phyloP scores from a whole-genome alignment of 1,139 yeast species.

The Suhomyces panamericanus region DNA sequence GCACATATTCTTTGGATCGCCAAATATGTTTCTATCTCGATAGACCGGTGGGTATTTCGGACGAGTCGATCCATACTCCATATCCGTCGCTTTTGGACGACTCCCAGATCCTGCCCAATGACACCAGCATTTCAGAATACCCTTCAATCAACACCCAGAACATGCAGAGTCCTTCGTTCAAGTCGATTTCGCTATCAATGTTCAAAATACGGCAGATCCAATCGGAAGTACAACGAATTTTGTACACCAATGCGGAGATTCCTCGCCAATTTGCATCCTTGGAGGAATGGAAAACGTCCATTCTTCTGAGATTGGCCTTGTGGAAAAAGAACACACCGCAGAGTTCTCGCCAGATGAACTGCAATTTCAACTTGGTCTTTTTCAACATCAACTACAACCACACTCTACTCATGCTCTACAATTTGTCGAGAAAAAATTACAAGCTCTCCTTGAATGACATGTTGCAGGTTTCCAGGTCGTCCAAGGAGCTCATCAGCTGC shows the following conservation, averaged over 20 bases:
- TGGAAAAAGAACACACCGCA: slow-evolving; percentile 67
- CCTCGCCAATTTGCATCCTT: slow-evolving; percentile 63
- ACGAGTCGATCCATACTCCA: slow-evolving; percentile 60
- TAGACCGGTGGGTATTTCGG: slow-evolving; percentile 75
- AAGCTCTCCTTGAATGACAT: slow-evolving; percentile 56
- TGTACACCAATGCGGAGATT: slow-evolving; percentile 68
- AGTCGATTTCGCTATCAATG: slow-evolving; percentile 63
- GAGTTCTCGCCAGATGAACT: slow-evolving; percentile 61
- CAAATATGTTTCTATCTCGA: slow-evolving; percentile 73
- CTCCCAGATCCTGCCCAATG: slow-evolving; percentile 47
- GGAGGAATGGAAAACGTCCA: slow-evolving; percentile 58
- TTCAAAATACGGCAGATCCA: slow-evolving; percentile 71
- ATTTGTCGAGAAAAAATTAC: slow-evolving; percentile 71
- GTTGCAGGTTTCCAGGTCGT: slow-evolving; percentile 58
- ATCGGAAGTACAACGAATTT: slow-evolving; percentile 69
- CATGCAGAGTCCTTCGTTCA: slow-evolving; percentile 43
- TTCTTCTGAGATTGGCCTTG: slow-evolving; percentile 49
- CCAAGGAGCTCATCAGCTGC: slow-evolving; percentile 63
- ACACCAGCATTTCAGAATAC: slow-evolving; percentile 12
- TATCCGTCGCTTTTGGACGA: slow-evolving; percentile 80
- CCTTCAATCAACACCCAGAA: neutral
- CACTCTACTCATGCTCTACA: slow-evolving; percentile 69
- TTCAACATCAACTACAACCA: slow-evolving; percentile 77
- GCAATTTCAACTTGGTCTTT: slow-evolving; percentile 69
- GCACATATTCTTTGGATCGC: slow-evolving; percentile 80